Base-by-base conservation (phyloP, 2,329 filamentous ascomycete species). In the Hypoxylon sp. region DNA sequence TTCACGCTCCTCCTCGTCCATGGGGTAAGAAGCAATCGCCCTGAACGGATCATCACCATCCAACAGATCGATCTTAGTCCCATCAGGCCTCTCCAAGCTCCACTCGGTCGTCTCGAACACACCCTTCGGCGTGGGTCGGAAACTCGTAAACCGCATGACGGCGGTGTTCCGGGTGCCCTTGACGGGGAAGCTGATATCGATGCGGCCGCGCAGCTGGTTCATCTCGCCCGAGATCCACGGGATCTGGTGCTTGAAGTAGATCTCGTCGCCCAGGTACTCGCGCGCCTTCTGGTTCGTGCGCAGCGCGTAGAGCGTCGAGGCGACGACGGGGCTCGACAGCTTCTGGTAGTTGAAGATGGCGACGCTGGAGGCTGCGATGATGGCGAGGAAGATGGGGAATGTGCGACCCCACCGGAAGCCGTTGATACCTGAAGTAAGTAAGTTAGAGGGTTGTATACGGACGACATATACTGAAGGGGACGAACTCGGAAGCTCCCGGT, bases 291-390 rank as follows among this genome's bases (percentile, higher is more conserved):
- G 82, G 63, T 91, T 93, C 2, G 93, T 97, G 70, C 96, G 92
- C 70, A 99, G 87, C 0, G 95, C 92, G 84, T 98, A 99, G 28
- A 99, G 87, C 3, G 94, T 96, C 60, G 92, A 93, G 60, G 89
- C 89, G n/a, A 98, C 92, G 30, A 95, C 88, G 60, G 92, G 92
- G 25, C 90, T 93, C n/a, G 92, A 93, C 63, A 90, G 89, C 80
- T 98, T 98, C 80, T 99, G 95, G 87, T 99, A 98, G 87, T 99
- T 99, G 91, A 99, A 98, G 80, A 99, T 98, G 73, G 91, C 93
- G 66, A 97, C 83, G 72, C 90, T 90, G 72, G 90, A 91, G 60
- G 86, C 84, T 52, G 88, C 87, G 73, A 97, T 89, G 69, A 93
- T 83, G 69, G 87, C 80, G 58, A 91, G 78, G 86, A 98, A 98